These are phyloP conservation scores for Plasmodium gonderi DNA, from an alignment of 169 alveolate species.

Conservation along the genomic window DNA sequence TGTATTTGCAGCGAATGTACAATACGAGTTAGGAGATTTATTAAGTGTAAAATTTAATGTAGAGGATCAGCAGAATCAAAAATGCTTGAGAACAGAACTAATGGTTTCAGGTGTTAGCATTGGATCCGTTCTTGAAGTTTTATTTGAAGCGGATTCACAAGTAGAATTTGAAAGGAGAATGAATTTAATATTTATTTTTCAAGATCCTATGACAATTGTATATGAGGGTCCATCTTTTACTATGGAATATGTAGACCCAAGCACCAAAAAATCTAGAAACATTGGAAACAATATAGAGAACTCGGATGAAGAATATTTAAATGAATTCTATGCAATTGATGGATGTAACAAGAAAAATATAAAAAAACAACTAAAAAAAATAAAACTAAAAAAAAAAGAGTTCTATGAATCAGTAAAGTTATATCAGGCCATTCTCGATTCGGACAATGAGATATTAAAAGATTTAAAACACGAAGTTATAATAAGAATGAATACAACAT, in stretches of 20 bases:
- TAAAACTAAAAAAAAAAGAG: conserved; percentile 59
- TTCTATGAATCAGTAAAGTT: conserved; percentile 76
- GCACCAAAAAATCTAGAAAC: conserved; percentile 11
- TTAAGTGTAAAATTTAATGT: conserved; percentile 85
- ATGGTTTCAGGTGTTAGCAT: conserved; percentile 92
- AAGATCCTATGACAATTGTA: conserved; percentile 84
- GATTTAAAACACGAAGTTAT: conserved; percentile 65
- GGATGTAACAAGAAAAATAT: conserved; percentile 52
- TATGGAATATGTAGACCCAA: conserved; percentile 79
- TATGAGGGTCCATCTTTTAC: conserved; percentile 88
- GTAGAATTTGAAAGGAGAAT: conserved; percentile 87
- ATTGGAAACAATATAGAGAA: conserved; percentile 12
- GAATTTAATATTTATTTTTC: conserved; percentile 90
- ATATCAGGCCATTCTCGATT: conserved; percentile 79
- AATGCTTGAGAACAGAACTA: conserved; percentile 90
- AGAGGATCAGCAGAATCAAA: conserved; percentile 87
- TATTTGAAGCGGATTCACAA: conserved; percentile 90
- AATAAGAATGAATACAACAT: conserved; percentile 44
- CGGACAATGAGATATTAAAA: conserved; percentile 70
- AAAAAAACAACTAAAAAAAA: conserved; percentile 26
- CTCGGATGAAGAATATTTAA: conserved; percentile 33
- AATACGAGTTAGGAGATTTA: conserved; percentile 86
- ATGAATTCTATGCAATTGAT: conserved; percentile 30
- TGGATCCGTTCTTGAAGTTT: conserved; percentile 92
- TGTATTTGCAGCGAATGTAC: conserved; percentile 88